Evolutionary conservation across 1,284 basidiomycete genomes (phyloP), one percentile per base, ranked within the genome.

Genomic region (Papiliotrema terrestris): DNA sequence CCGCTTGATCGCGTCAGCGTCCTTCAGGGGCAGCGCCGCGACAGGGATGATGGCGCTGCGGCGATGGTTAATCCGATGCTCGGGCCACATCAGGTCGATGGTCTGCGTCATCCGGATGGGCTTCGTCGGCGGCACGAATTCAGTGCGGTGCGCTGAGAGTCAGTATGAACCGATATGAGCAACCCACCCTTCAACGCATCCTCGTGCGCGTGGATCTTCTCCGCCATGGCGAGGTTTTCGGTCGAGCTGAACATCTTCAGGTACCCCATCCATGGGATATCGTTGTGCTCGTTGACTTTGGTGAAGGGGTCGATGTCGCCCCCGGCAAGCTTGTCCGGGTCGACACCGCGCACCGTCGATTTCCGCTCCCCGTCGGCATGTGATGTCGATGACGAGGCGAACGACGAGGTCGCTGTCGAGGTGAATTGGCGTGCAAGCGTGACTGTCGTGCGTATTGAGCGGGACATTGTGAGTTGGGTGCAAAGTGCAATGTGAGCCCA

Each of bases 41-140:
- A 94, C 83, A 13, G 90, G 82, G 8, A 84, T 86, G 37, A 88
- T 84, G 41, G 91, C 78, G 43, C 81, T 83, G 47, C 85, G 84
- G 74, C 92, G 93, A 15, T 54, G 56, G 51, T 80, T 77, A 2
- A 81, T 83, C 5, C 88, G 86, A 60, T 90, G 87, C 47, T 81
- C 77, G 22, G 69, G 65, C 72, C 89, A 84, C 38, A 88, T 86
- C 19, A 83, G 83, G 67, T 91, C 92, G 52, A 87, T 81, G 14
- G 90, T 80, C 6, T 87, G 84, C 38, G 88, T 86, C 36, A 91
- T 79, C 46, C 87, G 81, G 15, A 92, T 42, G 73, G 79, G 25
- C 44, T 64, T 75, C 0, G 80, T 64, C 29, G 89, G 87, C 11
- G 86, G 85, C 4, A 80, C 74, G 66, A 91, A 93, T 2, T 83